Base-by-base conservation (phyloP, 2,329 filamentous ascomycete genomes). In the Ramularia endophylla region DNA sequence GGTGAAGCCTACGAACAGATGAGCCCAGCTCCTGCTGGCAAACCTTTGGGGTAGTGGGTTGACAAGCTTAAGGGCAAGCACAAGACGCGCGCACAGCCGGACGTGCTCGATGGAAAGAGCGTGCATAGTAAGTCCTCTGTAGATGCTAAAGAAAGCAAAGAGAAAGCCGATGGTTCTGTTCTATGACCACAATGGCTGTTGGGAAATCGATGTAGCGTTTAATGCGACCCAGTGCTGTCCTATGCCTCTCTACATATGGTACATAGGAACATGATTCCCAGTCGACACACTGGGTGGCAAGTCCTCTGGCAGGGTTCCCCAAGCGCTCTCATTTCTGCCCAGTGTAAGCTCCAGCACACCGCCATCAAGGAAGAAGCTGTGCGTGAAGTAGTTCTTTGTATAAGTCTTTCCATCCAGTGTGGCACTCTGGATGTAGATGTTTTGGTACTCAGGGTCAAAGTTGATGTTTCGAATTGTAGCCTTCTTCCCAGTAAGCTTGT, bases 351-450 rank as follows among this genome's bases (percentile, higher is more conserved):
- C 69, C 41, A 72, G 44, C 31, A 63, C 60, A 38, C 65, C 61
- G 0, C 68, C 68, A n/a, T 66, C 42, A 27, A 64, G 54, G 44
- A 71, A 71, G 48, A 71, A 71, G 33, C 58, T 56, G 54, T 72
- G 68, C 4, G 56, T 57, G 37, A 71, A 64, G 67, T 67, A 71
- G 40, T 65, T 71, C 55, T 59, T 66, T 1, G 57, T 65, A 36
- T 68, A 71, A 6, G 56, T 44, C 49, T 62, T 40, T 1, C 67
- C 68, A 50, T 71, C 59, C 31, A 70, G 41, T 37, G 50, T 70
- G 8, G 64, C 68, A 15, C 53, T 66, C 48, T 72, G 68, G 4
- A 71, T 63, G 39, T 67, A 71, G 3, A 71, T 65, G 20, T 61
- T 64, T 47, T 64, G 50, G 40, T 70, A 68, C 4, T 38, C 53